phyloP scores from a whole-genome alignment of 2,329 filamentous ascomycete species.

The Oidium heveae region DNA sequence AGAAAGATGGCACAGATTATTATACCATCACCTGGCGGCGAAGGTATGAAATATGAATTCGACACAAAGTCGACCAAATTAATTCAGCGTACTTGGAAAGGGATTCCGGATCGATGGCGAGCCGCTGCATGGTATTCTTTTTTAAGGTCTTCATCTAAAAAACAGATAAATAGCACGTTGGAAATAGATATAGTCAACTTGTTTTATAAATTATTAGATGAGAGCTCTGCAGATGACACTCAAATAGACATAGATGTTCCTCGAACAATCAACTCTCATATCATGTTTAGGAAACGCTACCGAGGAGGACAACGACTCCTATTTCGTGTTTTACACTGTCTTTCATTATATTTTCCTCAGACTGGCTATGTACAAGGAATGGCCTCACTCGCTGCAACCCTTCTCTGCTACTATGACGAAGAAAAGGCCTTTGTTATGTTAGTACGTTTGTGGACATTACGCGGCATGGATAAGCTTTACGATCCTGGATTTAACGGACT shows the following conservation, averaged over 20 bases:
- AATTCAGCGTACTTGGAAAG: conserved; percentile 86
- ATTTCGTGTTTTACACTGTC: conserved; percentile 75
- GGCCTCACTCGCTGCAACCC: conserved; percentile 74
- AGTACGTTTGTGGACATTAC: conserved; percentile 74
- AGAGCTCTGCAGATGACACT: conserved; percentile 66
- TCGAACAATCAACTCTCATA: conserved; percentile 77
- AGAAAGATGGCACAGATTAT: conserved; percentile 36
- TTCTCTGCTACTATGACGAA: conserved; percentile 93
- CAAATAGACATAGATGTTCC: conserved; percentile 97
- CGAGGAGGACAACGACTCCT: conserved; percentile 74
- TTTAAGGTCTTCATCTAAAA: conserved; percentile 49
- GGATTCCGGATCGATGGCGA: conserved; percentile 89
- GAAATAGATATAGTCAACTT: conserved; percentile 47
- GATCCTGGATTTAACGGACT: conserved; percentile 62
- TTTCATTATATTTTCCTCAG: conserved; percentile 73
- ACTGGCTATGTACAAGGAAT: conserved; percentile 96
- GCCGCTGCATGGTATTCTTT: conserved; percentile 89
- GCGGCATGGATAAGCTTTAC: conserved; percentile 69
- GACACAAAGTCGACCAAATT: conserved; percentile 64
- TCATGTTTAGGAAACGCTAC: conserved; percentile 89
- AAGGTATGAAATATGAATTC: conserved; percentile 48
- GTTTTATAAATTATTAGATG: conserved; percentile 48
- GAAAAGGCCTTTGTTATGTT: conserved; percentile 89
- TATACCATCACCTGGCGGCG: conserved; percentile 23
- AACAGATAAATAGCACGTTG: conserved; percentile 30